These are phyloP conservation scores for Aspergillus bombycis DNA, from an alignment of 2,329 filamentous ascomycete species.

Conservation along the genomic window DNA sequence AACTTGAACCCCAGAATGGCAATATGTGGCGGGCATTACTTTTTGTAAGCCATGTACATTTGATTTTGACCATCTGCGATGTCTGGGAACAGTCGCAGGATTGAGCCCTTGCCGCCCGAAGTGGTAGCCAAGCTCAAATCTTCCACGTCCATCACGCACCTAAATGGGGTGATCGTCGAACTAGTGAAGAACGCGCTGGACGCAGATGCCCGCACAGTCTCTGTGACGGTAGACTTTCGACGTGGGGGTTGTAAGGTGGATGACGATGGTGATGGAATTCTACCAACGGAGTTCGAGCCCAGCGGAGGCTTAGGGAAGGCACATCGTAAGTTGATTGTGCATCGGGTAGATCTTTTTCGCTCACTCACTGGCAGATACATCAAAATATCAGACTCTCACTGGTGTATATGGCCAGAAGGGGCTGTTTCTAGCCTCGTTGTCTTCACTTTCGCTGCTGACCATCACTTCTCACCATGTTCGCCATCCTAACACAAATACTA, in stretches of 20 bases:
- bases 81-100: conserved; percentile 42
- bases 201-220: conserved; percentile 69
- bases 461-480: conserved; percentile 69
- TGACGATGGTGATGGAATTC: conserved; percentile 82
- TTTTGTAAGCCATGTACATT: neutral
- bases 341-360: neutral
- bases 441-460: conserved; percentile 73
- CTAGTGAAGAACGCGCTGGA: conserved; percentile 85
- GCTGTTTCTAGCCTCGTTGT: conserved; percentile 75
- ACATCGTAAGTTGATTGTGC: conserved; percentile 59
- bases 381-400: conserved; percentile 61
- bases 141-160: conserved; percentile 74
- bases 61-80: conserved; percentile 19
- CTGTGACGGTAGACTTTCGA: conserved; percentile 71
- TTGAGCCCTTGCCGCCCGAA: conserved; percentile 69
- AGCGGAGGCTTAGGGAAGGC: conserved; percentile 72
- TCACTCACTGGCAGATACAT: conserved; percentile 67
- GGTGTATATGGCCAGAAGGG: conserved; percentile 69
- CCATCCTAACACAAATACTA: conserved; percentile 57
- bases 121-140: conserved; percentile 82
- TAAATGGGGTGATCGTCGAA: conserved; percentile 71
- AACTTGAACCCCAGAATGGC: neutral
- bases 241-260: conserved; percentile 78
- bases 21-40: neutral
- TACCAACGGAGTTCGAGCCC: conserved; percentile 70